Base-by-base conservation (phyloP, 208 protist species). In the Naegleria fowleri region DNA sequence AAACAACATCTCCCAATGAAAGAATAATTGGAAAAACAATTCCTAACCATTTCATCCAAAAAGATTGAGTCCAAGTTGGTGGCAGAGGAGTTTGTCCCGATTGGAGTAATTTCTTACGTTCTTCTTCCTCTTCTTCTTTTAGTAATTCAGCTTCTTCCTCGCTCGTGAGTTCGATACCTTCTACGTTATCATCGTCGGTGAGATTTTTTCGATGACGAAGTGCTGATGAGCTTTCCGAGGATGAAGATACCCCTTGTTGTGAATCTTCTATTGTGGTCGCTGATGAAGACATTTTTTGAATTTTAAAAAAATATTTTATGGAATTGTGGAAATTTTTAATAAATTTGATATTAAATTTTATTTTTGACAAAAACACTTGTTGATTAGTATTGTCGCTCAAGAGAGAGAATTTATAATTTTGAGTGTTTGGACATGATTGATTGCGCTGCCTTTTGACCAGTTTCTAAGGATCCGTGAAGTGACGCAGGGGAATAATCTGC, bases 101-200 rank as follows among this genome's bases (percentile, higher is more conserved):
- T 33, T 79, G 67, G 9, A 36, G 0, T 33, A 79, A 36, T 79
- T 79, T 79, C 29, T 36, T 79, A 36, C 25, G 19, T 79, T 79
- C 67, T 79, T 79, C 67, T 79, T 79, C 67, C n/a, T 79, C 29
- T 79, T 79, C 67, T 33, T 79, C 67, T 79, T 79, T 79, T 79
- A 79, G n/a, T 25, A 79, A 33, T 79, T 79, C 67, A 36, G 16
- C 67, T 33, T 79, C 67, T 79, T 79, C 67, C 2, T 79, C 67
- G 9, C 29, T 79, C 0, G 67, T 79, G 1, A 79, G 6, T 79
- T 79, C 67, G 6, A 79, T 79, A 9, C 25, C 67, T 36, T 79
- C 67, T 5, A 36, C 16, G 19, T 79, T 36, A 36, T 75, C 58
- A n/a, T 75, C 58, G 16, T 16, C 16, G 43, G 43, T 48, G 7